Base-by-base conservation (phyloP, 768 basidiomycete species). In the Phallus indusiatus region DNA sequence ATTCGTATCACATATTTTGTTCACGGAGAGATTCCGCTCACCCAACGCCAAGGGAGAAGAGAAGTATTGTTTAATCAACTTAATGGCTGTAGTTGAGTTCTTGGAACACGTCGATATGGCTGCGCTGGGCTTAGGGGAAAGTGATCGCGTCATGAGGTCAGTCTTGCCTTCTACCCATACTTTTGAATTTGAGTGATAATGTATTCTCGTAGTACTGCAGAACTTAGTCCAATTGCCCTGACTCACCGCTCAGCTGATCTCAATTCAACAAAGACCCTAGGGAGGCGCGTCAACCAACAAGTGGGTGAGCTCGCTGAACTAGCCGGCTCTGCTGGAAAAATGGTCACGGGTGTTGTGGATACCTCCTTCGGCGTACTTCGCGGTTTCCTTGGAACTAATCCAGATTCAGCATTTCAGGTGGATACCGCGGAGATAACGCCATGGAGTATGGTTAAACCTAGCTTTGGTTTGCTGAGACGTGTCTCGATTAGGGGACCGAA, bases 31-130 rank as follows among this genome's bases (percentile, higher is more conserved):
- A 34, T 94, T 62, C 72, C 84, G 36, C 77, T 85, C 64, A 74
- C 83, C 28, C 85, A 83, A 65, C 66, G 82, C 18, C 46, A 82
- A 84, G 0, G 94, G 94, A 1, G 93, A 97, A 67, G 90, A 91
- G 66, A 85, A 84, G 52, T 99, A 94, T 66, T 97, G 94, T 60
- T 78, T 95, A 46, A 89, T 97, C 69, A 98, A 96, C 71, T 76
- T 96, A 42, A 84, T 94, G 77, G 95, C 95, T 11, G 94, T 95
- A 5, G 90, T 90, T 1, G 94, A 97, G 68, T 99, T 97, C 69
- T 76, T 97, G 54, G 93, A 95, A 73, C 90, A 94, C 67, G 92
- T 97, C 36, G 93, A 97, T 72, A 75, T 96, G 58, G 85, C 80
- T 8, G 81, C 78, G 1, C 73, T 89, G 18, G 85, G 72, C 64